phyloP scores from a whole-genome alignment of 768 basidiomycete species.

The Fistulinella prunicolor region DNA sequence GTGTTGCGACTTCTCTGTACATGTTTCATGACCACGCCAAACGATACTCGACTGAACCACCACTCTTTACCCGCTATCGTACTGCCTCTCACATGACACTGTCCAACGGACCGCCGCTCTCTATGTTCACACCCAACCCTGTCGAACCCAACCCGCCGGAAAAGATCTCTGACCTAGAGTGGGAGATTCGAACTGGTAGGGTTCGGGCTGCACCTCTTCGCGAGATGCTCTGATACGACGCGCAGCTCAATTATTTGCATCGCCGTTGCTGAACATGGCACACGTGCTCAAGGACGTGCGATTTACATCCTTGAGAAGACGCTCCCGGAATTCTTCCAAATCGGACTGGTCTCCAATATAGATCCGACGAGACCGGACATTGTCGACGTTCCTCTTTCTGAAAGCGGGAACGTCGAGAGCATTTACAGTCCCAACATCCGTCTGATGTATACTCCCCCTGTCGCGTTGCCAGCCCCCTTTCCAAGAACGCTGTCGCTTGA shows the following conservation, averaged over 20 bases:
- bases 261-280: neutral
- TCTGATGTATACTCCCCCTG: constrained; percentile 68
- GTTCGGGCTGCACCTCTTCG: constrained; percentile 4
- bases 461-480: constrained; percentile 62
- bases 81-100: neutral
- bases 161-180: constrained; percentile 63
- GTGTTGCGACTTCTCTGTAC: neutral
- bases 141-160: constrained; percentile 6
- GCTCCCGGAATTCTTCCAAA: constrained; percentile 66
- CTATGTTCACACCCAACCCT: constrained; percentile 25
- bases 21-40: neutral
- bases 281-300: constrained; percentile 53
- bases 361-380: constrained; percentile 42
- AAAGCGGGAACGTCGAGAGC: constrained; percentile 37
- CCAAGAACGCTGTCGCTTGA: constrained; percentile 68
- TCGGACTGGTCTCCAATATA: constrained; percentile 58
- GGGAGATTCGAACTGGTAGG: constrained; percentile 74
- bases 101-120: constrained; percentile 11
- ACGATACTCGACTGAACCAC: constrained; percentile 13
- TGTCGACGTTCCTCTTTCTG: constrained; percentile 22
- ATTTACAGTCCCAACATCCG: constrained; percentile 63
- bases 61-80: constrained; percentile 11
- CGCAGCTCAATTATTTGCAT: neutral
- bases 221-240: constrained; percentile 33
- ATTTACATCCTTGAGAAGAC: constrained; percentile 67